Conservation (phyloP, 345 rosid species). For the Corchorus olitorius region DNA sequence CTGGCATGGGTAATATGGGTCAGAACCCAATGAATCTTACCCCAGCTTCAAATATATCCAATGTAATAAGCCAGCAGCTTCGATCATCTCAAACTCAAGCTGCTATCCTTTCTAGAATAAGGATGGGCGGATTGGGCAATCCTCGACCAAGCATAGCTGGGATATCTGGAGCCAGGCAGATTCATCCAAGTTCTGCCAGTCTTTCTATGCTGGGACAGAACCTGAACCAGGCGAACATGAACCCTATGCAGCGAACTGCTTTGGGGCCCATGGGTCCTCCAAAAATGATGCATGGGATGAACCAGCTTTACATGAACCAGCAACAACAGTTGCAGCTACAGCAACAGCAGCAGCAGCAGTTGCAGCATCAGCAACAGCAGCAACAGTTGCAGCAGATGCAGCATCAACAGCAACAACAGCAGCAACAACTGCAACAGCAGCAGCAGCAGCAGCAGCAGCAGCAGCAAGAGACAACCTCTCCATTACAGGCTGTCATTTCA, state of each 20-base stretch:
- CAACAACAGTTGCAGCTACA: conserved; percentile 52
- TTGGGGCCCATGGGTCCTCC: conserved; percentile 91
- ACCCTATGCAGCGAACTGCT: conserved; percentile 54
- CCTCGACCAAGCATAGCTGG: conserved; percentile 72
- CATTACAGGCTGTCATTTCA: conserved; percentile 77
- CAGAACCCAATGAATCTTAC: conserved; percentile 64
- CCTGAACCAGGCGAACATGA: conserved; percentile 63
- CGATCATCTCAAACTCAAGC: conserved; percentile 40
- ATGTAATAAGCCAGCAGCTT: conserved; percentile 61
- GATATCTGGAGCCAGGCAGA: conserved; percentile 64
- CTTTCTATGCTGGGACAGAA: conserved; percentile 63
- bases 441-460: conserved; percentile 44
- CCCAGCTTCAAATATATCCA: conserved; percentile 49
- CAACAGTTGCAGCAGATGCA: conserved; percentile 31
- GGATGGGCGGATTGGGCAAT: conserved; percentile 44
- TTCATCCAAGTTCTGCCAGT: conserved; percentile 61
- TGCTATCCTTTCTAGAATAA: conserved; percentile 35
- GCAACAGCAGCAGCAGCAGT: conserved; percentile 40
- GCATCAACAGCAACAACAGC: conserved; percentile 33
- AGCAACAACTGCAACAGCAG: conserved; percentile 38
- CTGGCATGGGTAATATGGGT: conserved; percentile 60
- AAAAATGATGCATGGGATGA: conserved; percentile 70
- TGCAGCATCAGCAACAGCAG: conserved; percentile 37
- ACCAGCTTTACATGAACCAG: conserved; percentile 57
- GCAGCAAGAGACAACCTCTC: conserved; percentile 60